phyloP scores from a whole-genome alignment of 768 basidiomycete species.

The Boletus rufocinnamomeus region DNA sequence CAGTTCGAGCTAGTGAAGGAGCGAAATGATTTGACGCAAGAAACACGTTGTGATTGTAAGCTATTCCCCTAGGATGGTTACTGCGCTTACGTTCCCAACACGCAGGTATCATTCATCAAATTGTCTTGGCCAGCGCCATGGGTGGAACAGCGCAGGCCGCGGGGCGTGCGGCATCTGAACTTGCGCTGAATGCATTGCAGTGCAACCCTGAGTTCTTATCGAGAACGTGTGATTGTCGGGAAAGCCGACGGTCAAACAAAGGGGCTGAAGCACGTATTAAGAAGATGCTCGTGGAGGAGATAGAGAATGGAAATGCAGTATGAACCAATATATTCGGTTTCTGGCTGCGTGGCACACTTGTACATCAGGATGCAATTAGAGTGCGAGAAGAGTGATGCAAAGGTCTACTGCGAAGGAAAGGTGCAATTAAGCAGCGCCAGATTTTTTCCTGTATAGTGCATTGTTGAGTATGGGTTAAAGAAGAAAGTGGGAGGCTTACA shows the following conservation, averaged over 20 bases:
- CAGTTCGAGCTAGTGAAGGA: conserved; percentile 62
- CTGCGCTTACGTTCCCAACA: conserved; percentile 18
- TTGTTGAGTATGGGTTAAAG: conserved; percentile 2
- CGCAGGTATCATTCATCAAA: conserved; percentile 68
- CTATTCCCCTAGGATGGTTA: conserved; percentile 7
- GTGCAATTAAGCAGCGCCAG: conserved; percentile 29
- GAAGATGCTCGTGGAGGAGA: conserved; percentile 30
- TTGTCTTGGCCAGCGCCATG: conserved; percentile 58
- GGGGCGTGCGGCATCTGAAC: conserved; percentile 58
- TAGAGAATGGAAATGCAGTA: conserved; percentile 20
- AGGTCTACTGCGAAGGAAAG: conserved; percentile 5
- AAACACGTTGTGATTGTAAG: conserved; percentile 57
- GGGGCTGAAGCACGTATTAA: conserved; percentile 41
- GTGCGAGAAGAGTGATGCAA: background rate
- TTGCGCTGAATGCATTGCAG: conserved; percentile 70
- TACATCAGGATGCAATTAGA: conserved; percentile 6
- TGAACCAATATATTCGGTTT: conserved; percentile 12
- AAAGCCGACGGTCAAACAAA: conserved; percentile 35
- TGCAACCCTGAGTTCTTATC: conserved; percentile 62
- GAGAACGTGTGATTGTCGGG: conserved; percentile 68
- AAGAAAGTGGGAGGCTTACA: conserved; percentile 47
- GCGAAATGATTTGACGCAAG: conserved; percentile 35
- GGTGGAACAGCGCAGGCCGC: conserved; percentile 55
- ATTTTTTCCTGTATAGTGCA: conserved; percentile 42
- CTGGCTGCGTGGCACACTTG: conserved; percentile 4